Conservation (phyloP, 768 basidiomycete species). For the Amyloporia xantha region DNA sequence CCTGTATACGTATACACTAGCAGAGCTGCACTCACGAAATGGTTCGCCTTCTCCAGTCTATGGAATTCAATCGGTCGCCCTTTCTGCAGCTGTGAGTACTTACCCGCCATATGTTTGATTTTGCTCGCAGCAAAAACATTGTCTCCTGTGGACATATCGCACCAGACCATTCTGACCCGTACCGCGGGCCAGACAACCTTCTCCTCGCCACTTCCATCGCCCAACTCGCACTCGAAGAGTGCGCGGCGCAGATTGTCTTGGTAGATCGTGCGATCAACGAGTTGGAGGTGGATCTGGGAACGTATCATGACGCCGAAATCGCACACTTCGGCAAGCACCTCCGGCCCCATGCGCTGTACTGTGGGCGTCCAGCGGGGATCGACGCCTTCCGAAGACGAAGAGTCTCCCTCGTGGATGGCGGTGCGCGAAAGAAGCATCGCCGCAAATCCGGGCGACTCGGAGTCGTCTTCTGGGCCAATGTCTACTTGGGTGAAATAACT, state of each 20-base stretch:
- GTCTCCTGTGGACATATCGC: slow-evolving; percentile 1
- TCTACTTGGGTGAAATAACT: background rate
- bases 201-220: background rate
- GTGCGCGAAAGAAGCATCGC: background rate
- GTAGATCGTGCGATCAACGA: background rate
- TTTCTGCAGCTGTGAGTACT: background rate
- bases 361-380: background rate
- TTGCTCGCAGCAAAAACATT: background rate
- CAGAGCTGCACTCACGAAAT: slow-evolving; percentile 1
- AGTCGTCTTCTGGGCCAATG: background rate
- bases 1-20: background rate
- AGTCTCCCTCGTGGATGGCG: background rate
- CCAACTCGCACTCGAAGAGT: background rate
- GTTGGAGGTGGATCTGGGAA: background rate
- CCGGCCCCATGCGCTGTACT: background rate
- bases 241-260: slow-evolving; percentile 1
- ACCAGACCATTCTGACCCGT: slow-evolving; percentile 2
- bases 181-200: slow-evolving; percentile 1
- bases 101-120: background rate
- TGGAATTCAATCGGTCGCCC: background rate
- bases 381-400: background rate
- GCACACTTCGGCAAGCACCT: background rate
- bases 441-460: background rate
- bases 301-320: slow-evolving; percentile 1
- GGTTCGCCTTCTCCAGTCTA: slow-evolving; percentile 1